Evolutionary conservation across 352 stramenopile genomes (phyloP).

Genomic region (Pythium diclinum): DNA sequence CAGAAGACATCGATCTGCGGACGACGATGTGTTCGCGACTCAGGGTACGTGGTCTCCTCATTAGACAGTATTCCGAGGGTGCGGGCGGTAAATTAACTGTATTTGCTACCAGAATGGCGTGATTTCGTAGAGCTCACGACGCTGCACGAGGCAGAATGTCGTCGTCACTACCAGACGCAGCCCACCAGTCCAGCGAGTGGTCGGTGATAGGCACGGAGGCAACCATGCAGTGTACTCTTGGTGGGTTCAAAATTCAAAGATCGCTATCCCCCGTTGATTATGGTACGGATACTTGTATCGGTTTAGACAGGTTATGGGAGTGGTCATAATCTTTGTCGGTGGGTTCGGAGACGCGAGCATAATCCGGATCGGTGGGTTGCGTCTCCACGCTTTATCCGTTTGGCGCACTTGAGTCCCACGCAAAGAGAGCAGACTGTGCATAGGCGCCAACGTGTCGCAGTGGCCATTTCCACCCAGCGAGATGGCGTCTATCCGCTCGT

Average conservation of each 20-base stretch:
- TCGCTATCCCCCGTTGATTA: too few species aligned
- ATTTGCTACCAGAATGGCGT: conserved; percentile 32
- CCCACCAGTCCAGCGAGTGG: background rate
- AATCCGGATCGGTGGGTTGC: background rate
- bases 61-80: background rate
- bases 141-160: conserved; percentile 34
- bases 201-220: background rate
- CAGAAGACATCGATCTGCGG: background rate
- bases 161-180: background rate
- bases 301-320: background rate
- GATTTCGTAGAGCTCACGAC: conserved; percentile 53
- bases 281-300: background rate
- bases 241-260: too few species aligned
- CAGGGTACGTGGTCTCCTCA: conserved; percentile 13
- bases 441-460: too few species aligned
- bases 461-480: too few species aligned
- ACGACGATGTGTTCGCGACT: conserved; percentile 16
- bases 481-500: too few species aligned
- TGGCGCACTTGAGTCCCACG: too few species aligned
- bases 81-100: background rate
- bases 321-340: background rate
- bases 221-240: too few species aligned
- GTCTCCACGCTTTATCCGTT: background rate
- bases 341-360: too few species aligned
- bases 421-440: too few species aligned